Evolutionary conservation across 2,329 filamentous ascomycete species (phyloP), one percentile per base, ranked within the genome.

Genomic region (Dactylellina haptotyla): DNA sequence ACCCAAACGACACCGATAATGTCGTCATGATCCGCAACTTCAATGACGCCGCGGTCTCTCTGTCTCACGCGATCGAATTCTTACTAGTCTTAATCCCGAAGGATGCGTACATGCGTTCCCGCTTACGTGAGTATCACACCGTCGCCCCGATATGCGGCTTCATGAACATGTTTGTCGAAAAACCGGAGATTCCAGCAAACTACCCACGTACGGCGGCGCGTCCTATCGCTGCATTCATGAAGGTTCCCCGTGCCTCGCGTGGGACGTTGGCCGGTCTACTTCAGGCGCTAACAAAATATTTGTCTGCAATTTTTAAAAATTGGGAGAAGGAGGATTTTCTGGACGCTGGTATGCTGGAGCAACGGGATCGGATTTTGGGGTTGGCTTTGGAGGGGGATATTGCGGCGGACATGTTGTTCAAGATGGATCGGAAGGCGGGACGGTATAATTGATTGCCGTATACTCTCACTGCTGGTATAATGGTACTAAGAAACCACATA

Each of bases 301-400:
- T 72, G 37, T 26, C 54, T 1, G 53, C 45, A 9, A 28, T 72
- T 41, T 54, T 59, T 16, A 26, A 37, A 28, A 20, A 54, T 8
- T 72, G 67, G 67, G 53, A 39, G 32, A 20, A 1, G n/a, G 67
- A 72, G 18, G 67, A 72, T 9, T 28, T 16, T n/a, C 26, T 65
- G 5, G 32, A 45, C 6, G 25, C n/a, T 25, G 53, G 48, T 5
- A 65, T 65, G 67, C 12, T 53, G 20, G 26, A 48, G 23, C 51
- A 72, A 54, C 58, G 46, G 41, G 59, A 61, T 4, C 8, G 20
- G 25, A 48, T 72, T 18, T 65, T 72, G 67, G 59, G 56, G 39
- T 48, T 72, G 53, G 59, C 67, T 14, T 16, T 48, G 23, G 67
- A 72, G 54, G 67, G 48, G 26, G 59, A 65, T 16, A 54, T 72